Evolutionary conservation across 1,139 yeast genomes (phyloP).

Genomic region (Blastobotrys serpentis): DNA sequence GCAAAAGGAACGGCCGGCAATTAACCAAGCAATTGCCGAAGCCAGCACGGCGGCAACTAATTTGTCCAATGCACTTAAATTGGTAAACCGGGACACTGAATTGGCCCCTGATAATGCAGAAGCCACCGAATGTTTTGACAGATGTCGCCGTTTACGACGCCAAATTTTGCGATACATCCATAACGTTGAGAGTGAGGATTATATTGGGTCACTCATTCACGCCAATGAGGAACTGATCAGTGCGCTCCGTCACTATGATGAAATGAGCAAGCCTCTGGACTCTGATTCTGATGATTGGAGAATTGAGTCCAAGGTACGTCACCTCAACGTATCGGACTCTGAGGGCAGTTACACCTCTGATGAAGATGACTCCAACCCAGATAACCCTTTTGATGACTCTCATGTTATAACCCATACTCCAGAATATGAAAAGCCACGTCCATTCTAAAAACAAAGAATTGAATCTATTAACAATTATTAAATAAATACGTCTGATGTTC

Average conservation of each 20-base stretch:
- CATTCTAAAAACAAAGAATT: conserved; percentile 8
- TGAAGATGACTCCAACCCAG: conserved; percentile 27
- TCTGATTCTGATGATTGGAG: conserved; percentile 41
- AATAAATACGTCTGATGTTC: neutral
- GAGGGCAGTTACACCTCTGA: conserved; percentile 33
- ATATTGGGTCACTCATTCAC: conserved; percentile 76
- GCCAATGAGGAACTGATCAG: conserved; percentile 87
- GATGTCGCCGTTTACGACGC: conserved; percentile 74
- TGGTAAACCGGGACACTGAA: conserved; percentile 50
- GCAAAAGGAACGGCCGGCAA: conserved; percentile 70
- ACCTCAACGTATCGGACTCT: conserved; percentile 35
- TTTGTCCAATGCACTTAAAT: conserved; percentile 61
- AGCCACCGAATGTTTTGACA: conserved; percentile 61
- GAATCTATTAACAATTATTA: neutral
- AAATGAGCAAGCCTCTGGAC: conserved; percentile 50
- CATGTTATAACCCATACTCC: conserved; percentile 36
- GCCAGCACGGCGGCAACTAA: conserved; percentile 73
- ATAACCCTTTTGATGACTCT: conserved; percentile 72
- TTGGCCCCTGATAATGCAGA: conserved; percentile 62
- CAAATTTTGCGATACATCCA: conserved; percentile 79
- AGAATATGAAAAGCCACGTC: conserved; percentile 14
- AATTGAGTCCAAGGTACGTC: conserved; percentile 25
- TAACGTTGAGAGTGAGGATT: conserved; percentile 75
- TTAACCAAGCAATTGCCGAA: conserved; percentile 67
- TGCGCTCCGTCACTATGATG: conserved; percentile 69